Evolutionary conservation across 345 rosid species (phyloP).

Genomic region (sweet orange (Citrus sinensis)): DNA sequence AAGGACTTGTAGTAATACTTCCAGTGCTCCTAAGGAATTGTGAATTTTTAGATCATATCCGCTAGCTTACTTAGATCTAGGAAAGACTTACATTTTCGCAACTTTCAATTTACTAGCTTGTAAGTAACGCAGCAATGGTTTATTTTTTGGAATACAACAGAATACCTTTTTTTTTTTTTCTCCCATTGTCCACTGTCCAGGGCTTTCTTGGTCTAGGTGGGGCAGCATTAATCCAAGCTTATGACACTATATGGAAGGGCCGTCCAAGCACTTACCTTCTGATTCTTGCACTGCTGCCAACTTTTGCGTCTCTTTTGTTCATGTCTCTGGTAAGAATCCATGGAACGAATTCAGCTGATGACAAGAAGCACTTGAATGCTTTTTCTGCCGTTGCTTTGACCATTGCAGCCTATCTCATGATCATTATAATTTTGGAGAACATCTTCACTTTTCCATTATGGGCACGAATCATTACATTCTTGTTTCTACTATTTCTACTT

Average conservation of each 20-base stretch:
- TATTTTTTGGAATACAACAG: neutral
- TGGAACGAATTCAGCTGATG: slow-evolving; percentile 38
- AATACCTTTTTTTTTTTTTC: neutral
- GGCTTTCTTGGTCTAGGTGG: slow-evolving; percentile 93
- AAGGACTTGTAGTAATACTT: neutral
- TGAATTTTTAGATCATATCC: neutral
- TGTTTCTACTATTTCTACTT: slow-evolving; percentile 48
- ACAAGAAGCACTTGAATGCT: slow-evolving; percentile 68
- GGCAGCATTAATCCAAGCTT: slow-evolving; percentile 71
- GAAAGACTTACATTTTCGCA: neutral
- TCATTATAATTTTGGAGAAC: slow-evolving; percentile 53
- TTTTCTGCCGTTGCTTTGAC: slow-evolving; percentile 61
- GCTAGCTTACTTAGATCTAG: neutral
- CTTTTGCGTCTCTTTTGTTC: slow-evolving; percentile 52
- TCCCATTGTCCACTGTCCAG: slow-evolving; percentile 28
- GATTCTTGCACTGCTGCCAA: slow-evolving; percentile 60
- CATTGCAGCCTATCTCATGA: slow-evolving; percentile 71
- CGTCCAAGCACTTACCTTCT: slow-evolving; percentile 61
- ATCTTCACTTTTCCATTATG: slow-evolving; percentile 42
- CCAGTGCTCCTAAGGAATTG: neutral
- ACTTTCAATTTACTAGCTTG: neutral
- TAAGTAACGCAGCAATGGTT: neutral
- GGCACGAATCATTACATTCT: slow-evolving; percentile 42
- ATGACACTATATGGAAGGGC: slow-evolving; percentile 54
- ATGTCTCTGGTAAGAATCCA: slow-evolving; percentile 65